A percentile compares a stretch with the other conserved stretches of the same genome.
Conservation (phyloP, 192 early-diverging fungal species). For the Podila minutissima region DNA sequence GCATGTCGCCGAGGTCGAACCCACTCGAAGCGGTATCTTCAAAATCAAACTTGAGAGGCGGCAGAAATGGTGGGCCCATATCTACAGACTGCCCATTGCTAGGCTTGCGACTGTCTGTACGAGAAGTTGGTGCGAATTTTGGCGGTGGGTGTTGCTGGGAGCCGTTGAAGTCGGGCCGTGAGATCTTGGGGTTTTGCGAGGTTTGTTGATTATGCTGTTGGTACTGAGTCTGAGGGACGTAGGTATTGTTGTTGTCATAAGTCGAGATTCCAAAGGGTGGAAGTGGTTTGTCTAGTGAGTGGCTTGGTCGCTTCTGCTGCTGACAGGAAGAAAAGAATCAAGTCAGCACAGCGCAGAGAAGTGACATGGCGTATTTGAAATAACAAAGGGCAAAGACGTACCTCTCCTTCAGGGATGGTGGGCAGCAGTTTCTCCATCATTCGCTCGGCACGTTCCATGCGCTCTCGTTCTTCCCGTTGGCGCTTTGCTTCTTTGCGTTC, state of each 20-base stretch:
- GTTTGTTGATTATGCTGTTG: background rate
- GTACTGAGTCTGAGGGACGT: background rate
- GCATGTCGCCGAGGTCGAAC: slow-evolving; percentile 41
- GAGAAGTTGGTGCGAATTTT: slow-evolving; percentile 1
- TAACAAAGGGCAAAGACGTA: background rate
- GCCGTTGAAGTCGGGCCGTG: slow-evolving; percentile 4
- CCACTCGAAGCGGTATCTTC: slow-evolving; percentile 31
- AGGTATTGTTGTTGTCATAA: slow-evolving; percentile 5
- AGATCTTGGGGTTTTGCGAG: background rate
- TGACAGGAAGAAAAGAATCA: background rate
- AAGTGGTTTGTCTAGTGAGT: background rate
- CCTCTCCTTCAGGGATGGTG: slow-evolving; percentile 41
- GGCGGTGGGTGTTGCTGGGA: background rate
- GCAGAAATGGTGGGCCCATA: slow-evolving; percentile 39
- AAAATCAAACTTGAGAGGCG: slow-evolving; percentile 32
- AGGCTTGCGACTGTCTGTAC: slow-evolving; percentile 18
- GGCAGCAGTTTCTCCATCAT: slow-evolving; percentile 35
- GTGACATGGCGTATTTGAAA: background rate
- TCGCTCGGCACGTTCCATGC: slow-evolving; percentile 45
- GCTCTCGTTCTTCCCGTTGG: slow-evolving; percentile 60
- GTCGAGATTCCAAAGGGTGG: slow-evolving; percentile 1
- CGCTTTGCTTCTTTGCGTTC: slow-evolving; percentile 73
- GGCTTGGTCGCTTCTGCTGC: background rate
- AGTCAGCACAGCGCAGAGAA: background rate
- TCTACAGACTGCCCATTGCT: slow-evolving; percentile 9